Conservation (phyloP, 2,329 filamentous ascomycete species). For the Colletotrichum navitas region DNA sequence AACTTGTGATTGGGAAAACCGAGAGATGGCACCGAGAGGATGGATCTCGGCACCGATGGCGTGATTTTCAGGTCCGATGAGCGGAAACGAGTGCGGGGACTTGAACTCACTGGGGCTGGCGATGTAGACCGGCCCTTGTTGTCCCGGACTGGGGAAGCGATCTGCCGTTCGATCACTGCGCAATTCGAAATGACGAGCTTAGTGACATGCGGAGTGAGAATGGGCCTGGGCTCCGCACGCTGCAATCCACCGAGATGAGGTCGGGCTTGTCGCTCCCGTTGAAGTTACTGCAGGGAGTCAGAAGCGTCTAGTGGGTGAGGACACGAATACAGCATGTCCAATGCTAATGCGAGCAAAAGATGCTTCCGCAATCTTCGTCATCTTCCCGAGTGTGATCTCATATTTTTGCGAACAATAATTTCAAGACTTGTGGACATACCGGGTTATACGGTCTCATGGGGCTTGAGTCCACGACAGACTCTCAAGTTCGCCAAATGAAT, state of each 20-base stretch:
- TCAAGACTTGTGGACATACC: not conserved
- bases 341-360: conserved; percentile 4
- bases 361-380: conserved; percentile 7
- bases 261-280: conserved; percentile 37
- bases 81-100: conserved; percentile 8
- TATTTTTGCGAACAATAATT: no score
- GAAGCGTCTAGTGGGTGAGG: not conserved
- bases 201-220: conserved; percentile 41
- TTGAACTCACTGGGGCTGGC: conserved; percentile 3
- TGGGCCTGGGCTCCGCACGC: conserved; percentile 43
- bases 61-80: not conserved
- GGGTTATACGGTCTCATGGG: not conserved
- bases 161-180: conserved; percentile 9
- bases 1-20: not conserved
- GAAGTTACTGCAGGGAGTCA: conserved; percentile 43
- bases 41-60: not conserved
- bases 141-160: conserved; percentile 7
- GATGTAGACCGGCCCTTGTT: conserved; percentile 7
- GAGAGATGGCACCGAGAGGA: not conserved
- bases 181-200: conserved; percentile 24
- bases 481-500: not conserved
- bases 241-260: conserved; percentile 44
- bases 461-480: not conserved
- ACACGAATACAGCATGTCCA: not conserved
- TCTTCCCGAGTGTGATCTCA: no score